Evolutionary conservation across 257 asterid species (phyloP).

Genomic region (Perilla frutescens): DNA sequence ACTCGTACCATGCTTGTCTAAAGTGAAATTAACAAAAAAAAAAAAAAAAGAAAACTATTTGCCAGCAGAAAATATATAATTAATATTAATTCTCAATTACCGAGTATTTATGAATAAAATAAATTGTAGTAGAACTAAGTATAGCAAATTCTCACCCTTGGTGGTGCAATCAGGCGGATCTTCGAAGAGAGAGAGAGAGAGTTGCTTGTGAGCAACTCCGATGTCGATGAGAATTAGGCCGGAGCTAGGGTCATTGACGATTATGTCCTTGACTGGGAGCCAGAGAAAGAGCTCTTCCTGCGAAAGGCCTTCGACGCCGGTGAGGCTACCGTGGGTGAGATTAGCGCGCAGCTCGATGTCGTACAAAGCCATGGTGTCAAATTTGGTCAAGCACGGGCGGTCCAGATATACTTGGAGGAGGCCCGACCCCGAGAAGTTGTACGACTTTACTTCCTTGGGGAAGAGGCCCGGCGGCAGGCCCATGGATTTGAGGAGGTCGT

Average conservation of each 20-base stretch:
- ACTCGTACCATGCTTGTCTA: conserved; percentile 20
- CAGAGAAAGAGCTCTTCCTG: conserved; percentile 94
- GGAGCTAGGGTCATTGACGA: conserved; percentile 73
- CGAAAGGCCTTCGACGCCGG: conserved; percentile 78
- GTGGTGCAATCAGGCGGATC: conserved; percentile 82
- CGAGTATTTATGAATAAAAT: neutral
- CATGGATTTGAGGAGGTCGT: conserved; percentile 72
- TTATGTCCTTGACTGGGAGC: conserved; percentile 87
- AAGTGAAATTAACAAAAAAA: no score
- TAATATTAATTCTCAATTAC: no score
- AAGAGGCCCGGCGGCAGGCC: conserved; percentile 89
- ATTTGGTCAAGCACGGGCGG: conserved; percentile 82
- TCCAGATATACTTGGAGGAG: conserved; percentile 77
- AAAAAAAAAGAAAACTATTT: neutral
- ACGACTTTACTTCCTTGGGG: conserved; percentile 75
- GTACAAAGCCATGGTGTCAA: conserved; percentile 88
- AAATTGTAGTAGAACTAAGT: neutral
- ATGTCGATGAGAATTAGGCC: conserved; percentile 85
- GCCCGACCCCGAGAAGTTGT: conserved; percentile 63
- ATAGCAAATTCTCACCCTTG: conserved; percentile 38
- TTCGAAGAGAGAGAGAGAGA: conserved; percentile 85
- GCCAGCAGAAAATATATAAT: neutral
- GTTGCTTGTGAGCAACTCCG: conserved; percentile 86
- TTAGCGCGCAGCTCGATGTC: conserved; percentile 78
- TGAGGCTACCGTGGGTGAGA: conserved; percentile 76